Evolutionary conservation across 495 filamentous ascomycete genomes (phyloP), one percentile per base, ranked within the genome.

Genomic region (Corynascus novoguineensis): DNA sequence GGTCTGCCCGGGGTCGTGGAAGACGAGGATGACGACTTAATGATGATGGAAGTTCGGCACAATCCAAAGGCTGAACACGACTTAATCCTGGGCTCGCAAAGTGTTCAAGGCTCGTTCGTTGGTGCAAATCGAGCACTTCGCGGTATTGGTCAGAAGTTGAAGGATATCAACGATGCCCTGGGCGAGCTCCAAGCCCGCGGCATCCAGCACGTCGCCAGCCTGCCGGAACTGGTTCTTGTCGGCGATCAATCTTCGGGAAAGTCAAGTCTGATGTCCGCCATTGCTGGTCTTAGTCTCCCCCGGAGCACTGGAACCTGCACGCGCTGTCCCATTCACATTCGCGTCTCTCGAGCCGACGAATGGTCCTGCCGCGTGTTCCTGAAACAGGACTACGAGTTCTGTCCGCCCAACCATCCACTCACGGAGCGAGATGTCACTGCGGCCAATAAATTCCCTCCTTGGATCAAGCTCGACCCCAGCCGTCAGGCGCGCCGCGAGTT

Each of bases 241-340:
- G 90, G 90, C 1, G 89, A 93, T 53, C 90, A 95, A 58, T 85
- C 80, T 3, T 83, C 89, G 0, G 90, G 90, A 0, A 95, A 95
- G 60, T 86, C 81, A 4, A 90, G 86, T 3, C 69, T 95, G 0
- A 89, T 95, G 68, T 88, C 90, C 28, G 87, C 84, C 0, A 83
- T 93, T 32, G 84, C 85, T 1, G 87, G 84, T n/a, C 86, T 95
- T 47, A 83, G 82, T 49, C 79, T 92, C 0, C 90, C 90, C 0
- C 75, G 87, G 3, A 79, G 76, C 55, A 75, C 78, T 0, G 86
- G 83, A 0, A 86, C 84, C 0, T 93, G 90, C 62, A 95, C 90
- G 0, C 68, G 87, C 0, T 92, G 88, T 54, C 88, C 89, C 0
- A 74, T 91, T 44, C 85, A 91, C 53, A 91, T 95, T 52, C 86